Base-by-base conservation (phyloP, 2,329 filamentous ascomycete genomes). In the Aspergillus fructus region DNA sequence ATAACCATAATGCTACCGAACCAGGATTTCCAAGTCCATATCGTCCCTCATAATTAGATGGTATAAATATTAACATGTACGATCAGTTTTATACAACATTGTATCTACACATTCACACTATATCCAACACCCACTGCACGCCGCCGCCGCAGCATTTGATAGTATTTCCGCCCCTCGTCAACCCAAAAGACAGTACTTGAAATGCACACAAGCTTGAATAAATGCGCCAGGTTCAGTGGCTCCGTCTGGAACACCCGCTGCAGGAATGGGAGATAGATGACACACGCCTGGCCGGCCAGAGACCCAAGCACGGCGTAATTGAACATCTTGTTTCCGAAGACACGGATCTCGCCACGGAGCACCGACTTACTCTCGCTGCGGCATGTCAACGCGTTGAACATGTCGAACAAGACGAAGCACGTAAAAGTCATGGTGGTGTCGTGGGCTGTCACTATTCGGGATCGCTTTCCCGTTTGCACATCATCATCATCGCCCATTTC, bases 381-480 rank as follows among this genome's bases (percentile, higher is more conserved):
- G 76, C 94, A 99, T 15, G 91, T 89, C 21, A 99, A 81, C 2
- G 94, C 94, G 75, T 99, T 97, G 81, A 97, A 97, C 94, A 99
- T 99, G 80, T 99, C 94, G 75, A 97, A 99, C 53, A 99, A 85
- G 46, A 99, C 94, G 71, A 99, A 99, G 76, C 93, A 96, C 5
- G 94, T 99, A 72, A 99, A 99, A 0, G 94, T 97, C 90, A 99
- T 97, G 62, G 94, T 99, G 2, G 94, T 99, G 76, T 99, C 94
- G 66, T 96, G 91, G 49, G 91, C 90, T 1, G 89, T 96, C 58
- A 97, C 90, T 58, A 88, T 80, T 55, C 91, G 72, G 4, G 74
- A 72, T n/a, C 68, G 71, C 45, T 74, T 71, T 19, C 71, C 74
- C 0, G 74, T 63, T n/a, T 66, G 70, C n/a, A 64, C 58, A n/a